Evolutionary conservation across 2,329 filamentous ascomycete genomes (phyloP).

Genomic region (Nothophoma quercina): DNA sequence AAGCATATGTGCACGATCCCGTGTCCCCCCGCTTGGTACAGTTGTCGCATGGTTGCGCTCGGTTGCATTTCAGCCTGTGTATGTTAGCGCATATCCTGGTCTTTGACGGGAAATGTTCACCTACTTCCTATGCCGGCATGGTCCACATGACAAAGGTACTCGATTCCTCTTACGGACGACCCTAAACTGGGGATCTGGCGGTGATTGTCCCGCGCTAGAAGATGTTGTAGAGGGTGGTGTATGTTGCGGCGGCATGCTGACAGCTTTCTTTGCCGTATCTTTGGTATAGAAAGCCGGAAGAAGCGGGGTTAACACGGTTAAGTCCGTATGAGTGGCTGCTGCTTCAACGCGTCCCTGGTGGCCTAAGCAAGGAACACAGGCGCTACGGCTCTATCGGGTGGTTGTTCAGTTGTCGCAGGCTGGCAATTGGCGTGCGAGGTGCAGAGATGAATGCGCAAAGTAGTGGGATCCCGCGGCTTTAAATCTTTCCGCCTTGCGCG

Average conservation of each 20-base stretch:
- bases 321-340: conserved; percentile 26
- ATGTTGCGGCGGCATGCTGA: conserved; percentile 66
- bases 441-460: conserved; percentile 23
- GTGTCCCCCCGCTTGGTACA: conserved; percentile 88
- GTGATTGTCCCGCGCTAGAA: conserved; percentile 78
- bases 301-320: conserved; percentile 31
- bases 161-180: conserved; percentile 92
- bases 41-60: conserved; percentile 89
- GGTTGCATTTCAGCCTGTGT: conserved; percentile 84
- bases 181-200: conserved; percentile 84
- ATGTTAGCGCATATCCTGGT: conserved; percentile 37
- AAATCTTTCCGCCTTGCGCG: conserved; percentile 35
- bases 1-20: conserved; percentile 83
- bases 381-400: not conserved
- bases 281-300: conserved; percentile 9
- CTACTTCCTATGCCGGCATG: conserved; percentile 91
- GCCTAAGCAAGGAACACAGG: not conserved
- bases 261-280: not conserved
- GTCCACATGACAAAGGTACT: conserved; percentile 88
- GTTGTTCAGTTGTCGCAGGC: not conserved
- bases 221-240: conserved; percentile 81
- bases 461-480: conserved; percentile 32
- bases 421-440: not conserved
- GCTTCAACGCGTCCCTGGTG: not conserved
- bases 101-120: not conserved